Evolutionary conservation across 192 early-diverging fungal genomes (phyloP).

Genomic region (Coemansia sp.): DNA sequence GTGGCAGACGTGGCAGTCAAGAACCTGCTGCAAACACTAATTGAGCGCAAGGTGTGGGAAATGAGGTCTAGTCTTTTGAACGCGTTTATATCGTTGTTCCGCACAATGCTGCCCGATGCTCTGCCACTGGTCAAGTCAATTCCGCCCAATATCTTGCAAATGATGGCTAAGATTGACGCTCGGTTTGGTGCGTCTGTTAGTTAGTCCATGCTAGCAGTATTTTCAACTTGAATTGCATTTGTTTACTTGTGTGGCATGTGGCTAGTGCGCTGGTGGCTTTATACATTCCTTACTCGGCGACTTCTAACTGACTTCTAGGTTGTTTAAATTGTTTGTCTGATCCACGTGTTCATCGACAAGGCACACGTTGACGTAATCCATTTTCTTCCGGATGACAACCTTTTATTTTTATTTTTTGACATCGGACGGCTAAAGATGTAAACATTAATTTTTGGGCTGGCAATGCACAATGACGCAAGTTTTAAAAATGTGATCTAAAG

Average conservation of each 20-base stretch:
- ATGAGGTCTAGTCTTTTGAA: conserved; percentile 15
- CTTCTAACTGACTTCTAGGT: background rate
- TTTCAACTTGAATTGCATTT: background rate
- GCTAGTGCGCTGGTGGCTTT: background rate
- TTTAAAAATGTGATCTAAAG: background rate
- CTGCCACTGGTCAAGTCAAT: conserved; percentile 30
- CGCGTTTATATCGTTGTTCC: conserved; percentile 22
- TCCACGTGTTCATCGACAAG: background rate
- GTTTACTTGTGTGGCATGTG: background rate
- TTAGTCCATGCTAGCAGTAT: conserved; percentile 13
- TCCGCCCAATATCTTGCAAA: conserved; percentile 26
- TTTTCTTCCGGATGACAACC: background rate
- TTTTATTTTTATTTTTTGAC: background rate
- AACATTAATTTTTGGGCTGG: background rate
- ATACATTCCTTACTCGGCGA: background rate
- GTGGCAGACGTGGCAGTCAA: conserved; percentile 20
- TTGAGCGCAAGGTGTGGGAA: conserved; percentile 44
- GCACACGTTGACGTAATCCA: background rate
- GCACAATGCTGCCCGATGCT: conserved; percentile 27
- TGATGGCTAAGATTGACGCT: conserved; percentile 17
- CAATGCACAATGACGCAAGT: background rate
- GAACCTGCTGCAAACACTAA: conserved; percentile 19
- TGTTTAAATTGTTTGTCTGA: background rate
- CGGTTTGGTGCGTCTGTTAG: conserved; percentile 8
- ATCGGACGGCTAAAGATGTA: background rate